Base-by-base conservation (phyloP, 495 filamentous ascomycete species). In the Entonaema liquescens region DNA sequence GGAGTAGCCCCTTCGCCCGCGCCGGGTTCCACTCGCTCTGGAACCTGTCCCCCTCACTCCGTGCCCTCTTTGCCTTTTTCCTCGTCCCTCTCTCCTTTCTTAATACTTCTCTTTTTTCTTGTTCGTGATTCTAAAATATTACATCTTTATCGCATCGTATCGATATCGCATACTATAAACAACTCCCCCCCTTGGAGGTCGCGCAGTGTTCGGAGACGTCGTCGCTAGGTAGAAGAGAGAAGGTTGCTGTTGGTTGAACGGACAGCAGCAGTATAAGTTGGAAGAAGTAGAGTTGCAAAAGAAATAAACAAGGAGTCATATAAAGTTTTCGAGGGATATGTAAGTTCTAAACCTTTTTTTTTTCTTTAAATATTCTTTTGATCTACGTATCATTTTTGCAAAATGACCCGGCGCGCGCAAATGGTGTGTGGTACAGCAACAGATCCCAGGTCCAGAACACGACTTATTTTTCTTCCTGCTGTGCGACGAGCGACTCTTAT, bases 391-490 rank as follows among this genome's bases (percentile, higher is more conserved):
- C 47, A 11, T 58, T 47, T 38, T 44, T 59, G 31, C 56, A 50
- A 57, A 66, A 68, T 62, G 55, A 19, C 61, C 61, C 70, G 19
- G 25, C 31, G 64, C 59, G 61, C 62, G 52, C 42, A 61, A 53
- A 52, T 73, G 70, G 70, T 68, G 70, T 73, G 70, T 73, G 65
- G 70, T 73, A 73, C 70, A 68, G 70, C 65, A 15, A 65, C 60
- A 61, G 54, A 47, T 64, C 11, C 17, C 21, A 47, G 42, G 19
- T 23, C 59, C 65, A 58, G 59, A 57, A 31, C 40, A 21, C 58
- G 58, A 59, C 19, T 4, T 31, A 8, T 56, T 72, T 31, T 53
- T 35, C 29, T n/a, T 66, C n/a, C 55, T 65, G 61, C 26, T 59
- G 65, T 68, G 56, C 65, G 50, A 65, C 70, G 19, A 62, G 40